phyloP scores from a whole-genome alignment of 2,329 filamentous ascomycete genomes.

The Allantophomopsis cytisporea region DNA sequence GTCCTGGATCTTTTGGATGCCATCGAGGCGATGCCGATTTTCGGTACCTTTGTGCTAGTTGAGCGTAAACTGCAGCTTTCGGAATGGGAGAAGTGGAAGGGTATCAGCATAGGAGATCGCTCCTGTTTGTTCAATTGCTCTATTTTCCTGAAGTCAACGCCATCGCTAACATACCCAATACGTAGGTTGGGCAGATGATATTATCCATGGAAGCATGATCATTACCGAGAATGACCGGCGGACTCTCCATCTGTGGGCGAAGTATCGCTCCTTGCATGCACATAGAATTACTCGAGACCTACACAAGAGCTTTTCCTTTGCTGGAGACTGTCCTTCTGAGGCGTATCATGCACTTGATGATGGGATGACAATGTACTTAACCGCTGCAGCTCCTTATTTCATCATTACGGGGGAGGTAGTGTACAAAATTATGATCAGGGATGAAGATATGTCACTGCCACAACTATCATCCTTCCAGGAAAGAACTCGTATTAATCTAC shows the following conservation, averaged over 20 bases:
- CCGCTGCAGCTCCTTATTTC: neutral
- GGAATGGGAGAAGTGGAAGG: neutral
- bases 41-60: neutral
- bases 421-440: neutral
- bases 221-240: neutral
- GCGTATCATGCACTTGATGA: too few species aligned
- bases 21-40: neutral
- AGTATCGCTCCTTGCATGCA: neutral
- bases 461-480: neutral
- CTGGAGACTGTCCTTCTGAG: too few species aligned
- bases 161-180: neutral
- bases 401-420: neutral
- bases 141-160: neutral
- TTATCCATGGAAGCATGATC: neutral
- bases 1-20: neutral
- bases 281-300: neutral
- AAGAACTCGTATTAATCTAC: too few species aligned
- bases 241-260: neutral
- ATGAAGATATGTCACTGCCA: neutral
- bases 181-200: neutral
- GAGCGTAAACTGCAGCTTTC: neutral
- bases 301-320: neutral
- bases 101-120: neutral
- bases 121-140: neutral
- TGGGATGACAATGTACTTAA: neutral